These are phyloP conservation scores for Fusarium sp. DNA, from an alignment of 2,329 filamentous ascomycete species.

Conservation along the genomic window DNA sequence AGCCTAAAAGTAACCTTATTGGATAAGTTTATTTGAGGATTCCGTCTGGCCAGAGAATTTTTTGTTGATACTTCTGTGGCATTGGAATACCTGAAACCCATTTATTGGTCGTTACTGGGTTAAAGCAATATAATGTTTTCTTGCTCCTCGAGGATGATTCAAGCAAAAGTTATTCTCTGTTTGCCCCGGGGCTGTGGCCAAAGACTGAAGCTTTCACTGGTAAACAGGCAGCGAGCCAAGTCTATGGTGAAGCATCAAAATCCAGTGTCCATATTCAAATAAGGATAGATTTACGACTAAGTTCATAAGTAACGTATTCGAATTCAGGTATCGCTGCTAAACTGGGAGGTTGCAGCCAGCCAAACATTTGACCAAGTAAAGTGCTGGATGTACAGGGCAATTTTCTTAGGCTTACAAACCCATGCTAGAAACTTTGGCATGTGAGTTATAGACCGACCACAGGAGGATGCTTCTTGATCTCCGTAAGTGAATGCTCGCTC, in stretches of 20 bases:
- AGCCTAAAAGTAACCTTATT: too few species aligned
- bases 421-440: too few species aligned
- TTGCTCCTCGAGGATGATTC: too few species aligned
- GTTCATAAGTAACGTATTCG: neutral
- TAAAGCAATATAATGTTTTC: too few species aligned
- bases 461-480: neutral
- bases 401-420: too few species aligned
- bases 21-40: too few species aligned
- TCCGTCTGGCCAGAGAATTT: too few species aligned
- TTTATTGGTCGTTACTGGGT: too few species aligned
- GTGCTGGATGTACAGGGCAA: neutral
- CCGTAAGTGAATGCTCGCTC: neutral
- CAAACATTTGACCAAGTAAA: neutral
- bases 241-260: neutral
- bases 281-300: neutral
- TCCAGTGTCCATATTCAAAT: neutral
- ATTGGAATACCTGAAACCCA: too few species aligned
- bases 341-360: neutral
- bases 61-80: too few species aligned
- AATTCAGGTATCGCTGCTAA: neutral
- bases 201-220: neutral
- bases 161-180: neutral
- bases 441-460: too few species aligned
- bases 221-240: neutral
- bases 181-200: neutral